Conservation (phyloP, 306 rosid species). For the Cucumis melo region DNA sequence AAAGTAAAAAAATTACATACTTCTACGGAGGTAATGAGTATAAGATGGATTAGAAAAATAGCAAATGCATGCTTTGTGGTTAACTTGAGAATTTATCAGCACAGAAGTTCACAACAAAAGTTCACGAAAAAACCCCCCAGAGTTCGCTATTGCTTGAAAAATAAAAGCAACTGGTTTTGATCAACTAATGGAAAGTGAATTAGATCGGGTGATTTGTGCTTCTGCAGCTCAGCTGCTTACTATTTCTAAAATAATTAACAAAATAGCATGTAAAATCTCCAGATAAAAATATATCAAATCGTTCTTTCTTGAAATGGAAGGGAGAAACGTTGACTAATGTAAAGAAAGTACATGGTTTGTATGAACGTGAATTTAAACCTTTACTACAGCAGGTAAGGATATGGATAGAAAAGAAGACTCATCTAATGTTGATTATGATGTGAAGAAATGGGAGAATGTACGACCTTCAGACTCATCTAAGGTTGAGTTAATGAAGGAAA, state of each 20-base stretch:
- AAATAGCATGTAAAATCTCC: background rate
- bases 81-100: background rate
- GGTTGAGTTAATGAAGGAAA: constrained; percentile 50
- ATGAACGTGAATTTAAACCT: background rate
- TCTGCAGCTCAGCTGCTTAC: background rate
- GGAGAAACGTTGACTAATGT: background rate
- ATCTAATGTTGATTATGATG: background rate
- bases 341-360: background rate
- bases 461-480: constrained; percentile 59
- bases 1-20: background rate
- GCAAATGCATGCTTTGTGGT: background rate
- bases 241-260: background rate
- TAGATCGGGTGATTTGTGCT: background rate
- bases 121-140: background rate
- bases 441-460: constrained; percentile 3
- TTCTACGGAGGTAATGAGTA: background rate
- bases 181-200: background rate
- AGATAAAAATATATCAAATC: background rate
- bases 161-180: background rate
- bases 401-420: background rate
- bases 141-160: background rate
- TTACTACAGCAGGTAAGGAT: background rate
- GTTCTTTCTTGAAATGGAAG: background rate
- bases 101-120: background rate
- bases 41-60: background rate